phyloP scores from a whole-genome alignment of 441 rosid species.

The Erodium trifolium region DNA sequence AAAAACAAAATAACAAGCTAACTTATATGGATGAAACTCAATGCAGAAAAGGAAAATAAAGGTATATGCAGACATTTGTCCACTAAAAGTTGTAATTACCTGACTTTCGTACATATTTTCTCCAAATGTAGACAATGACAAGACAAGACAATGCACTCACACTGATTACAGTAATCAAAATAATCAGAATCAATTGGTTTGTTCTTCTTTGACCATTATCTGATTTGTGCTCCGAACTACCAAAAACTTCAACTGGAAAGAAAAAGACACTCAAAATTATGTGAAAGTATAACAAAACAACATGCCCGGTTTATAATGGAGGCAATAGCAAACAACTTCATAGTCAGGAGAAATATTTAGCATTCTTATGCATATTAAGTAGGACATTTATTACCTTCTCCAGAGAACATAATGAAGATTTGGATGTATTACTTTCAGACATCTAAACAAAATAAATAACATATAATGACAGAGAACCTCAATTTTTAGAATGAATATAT shows the following conservation, averaged over 20 bases:
- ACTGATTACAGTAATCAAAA: constrained; percentile 29
- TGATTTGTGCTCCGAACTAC: background rate
- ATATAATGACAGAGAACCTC: background rate
- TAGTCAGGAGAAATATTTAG: no score
- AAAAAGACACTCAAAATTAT: background rate
- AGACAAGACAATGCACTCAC: constrained; percentile 28
- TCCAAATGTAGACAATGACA: constrained; percentile 29
- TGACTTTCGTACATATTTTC: constrained; percentile 27
- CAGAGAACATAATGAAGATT: no score
- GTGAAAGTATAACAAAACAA: background rate
- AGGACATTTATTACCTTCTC: background rate
- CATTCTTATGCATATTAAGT: background rate
- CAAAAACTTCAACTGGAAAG: constrained; percentile 23
- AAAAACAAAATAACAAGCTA: constrained; percentile 4
- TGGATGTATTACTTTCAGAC: no score
- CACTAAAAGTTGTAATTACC: constrained; percentile 20
- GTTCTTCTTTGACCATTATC: constrained; percentile 23
- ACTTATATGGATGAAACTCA: no score
- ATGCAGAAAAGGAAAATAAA: no score
- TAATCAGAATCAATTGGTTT: constrained; percentile 23
- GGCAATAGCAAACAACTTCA: no score
- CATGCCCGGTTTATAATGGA: no score
- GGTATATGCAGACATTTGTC: no score
- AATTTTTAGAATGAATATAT: background rate
- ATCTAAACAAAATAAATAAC: no score